Evolutionary conservation across 352 stramenopile genomes (phyloP), one percentile per base, ranked within the genome.

Genomic region (Globisporangium abappressorium): DNA sequence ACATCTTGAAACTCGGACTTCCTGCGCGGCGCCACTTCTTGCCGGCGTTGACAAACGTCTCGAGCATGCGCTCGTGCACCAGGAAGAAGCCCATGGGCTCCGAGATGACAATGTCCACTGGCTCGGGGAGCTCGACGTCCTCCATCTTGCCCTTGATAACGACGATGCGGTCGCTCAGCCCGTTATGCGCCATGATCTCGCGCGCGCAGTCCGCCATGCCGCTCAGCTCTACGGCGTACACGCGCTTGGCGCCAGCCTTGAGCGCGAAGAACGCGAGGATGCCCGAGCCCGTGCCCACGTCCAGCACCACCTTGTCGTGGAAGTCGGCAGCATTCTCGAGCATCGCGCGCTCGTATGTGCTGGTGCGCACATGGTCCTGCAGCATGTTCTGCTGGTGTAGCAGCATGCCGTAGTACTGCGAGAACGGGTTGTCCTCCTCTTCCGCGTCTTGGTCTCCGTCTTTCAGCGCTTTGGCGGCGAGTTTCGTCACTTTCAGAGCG

Each of bases 71-170:
- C 77, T 99, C 98, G 71, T 99, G 91, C 47, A 99, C 87, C 28
- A 99, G 91, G 73, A 99, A 99, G 80, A 99, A 99, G 26, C 98
- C 98, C 98, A 99, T 99, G 83, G 97, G 98, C 82, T 99, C 97
- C 3, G 94, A 99, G 22, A 99, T 93, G 34, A 99, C 98, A 62
- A 99, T 96, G 76, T 99, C 98, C 6, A 99, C 98, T 61, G 86
- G 88, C 64, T 99, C 94, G 0, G 97, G 95, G 30, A 99, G 81
- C 69, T 97, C 71, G 30, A 99, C 88, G 8, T 98, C 94, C 79
- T 99, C 98, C 67, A 99, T 97, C 65, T 98, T 98, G 54, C 97
- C 92, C 73, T 99, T 93, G 73, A 99, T 96, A 18, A 99, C 97
- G 11, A 95, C 95, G 41, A 99, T 98, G 64, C 98, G 94, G 72